phyloP scores from a whole-genome alignment of 202 grass and related monocot genomes.

The Saccharum hybrid region DNA sequence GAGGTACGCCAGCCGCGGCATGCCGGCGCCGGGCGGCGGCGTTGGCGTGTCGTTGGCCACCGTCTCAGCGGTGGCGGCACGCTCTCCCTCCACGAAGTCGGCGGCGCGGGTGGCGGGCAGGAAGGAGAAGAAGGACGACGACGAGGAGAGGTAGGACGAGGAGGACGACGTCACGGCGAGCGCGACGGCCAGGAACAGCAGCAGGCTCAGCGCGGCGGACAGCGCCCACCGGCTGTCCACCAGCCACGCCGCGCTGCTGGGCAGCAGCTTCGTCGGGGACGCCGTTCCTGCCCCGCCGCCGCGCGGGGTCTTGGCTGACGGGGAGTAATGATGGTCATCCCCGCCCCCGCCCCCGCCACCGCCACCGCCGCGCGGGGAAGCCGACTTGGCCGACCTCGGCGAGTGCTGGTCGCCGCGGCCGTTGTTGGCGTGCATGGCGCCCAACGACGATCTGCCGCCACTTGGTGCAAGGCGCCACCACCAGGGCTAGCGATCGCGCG shows the following conservation, averaged over 20 bases:
- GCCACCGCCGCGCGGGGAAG: background rate
- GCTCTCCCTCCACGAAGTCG: background rate
- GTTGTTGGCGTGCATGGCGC: slow-evolving; percentile 38
- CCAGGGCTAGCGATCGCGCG: background rate
- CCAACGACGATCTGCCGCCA: background rate
- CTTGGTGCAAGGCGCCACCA: background rate
- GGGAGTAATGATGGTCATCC: slow-evolving; percentile 17
- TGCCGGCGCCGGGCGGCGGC: background rate
- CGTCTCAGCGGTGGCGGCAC: too few relatives aligned
- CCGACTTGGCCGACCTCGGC: slow-evolving; percentile 36
- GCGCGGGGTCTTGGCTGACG: slow-evolving; percentile 38
- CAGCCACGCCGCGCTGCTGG: slow-evolving; percentile 33
- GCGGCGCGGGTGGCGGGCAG: background rate
- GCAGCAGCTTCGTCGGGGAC: slow-evolving; percentile 14
- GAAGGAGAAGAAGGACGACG: slow-evolving; percentile 47
- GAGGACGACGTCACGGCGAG: slow-evolving; percentile 45
- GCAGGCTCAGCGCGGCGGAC: slow-evolving; percentile 29
- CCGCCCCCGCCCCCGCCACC: background rate
- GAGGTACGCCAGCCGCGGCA: slow-evolving; percentile 77
- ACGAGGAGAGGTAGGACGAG: background rate
- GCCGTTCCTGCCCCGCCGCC: background rate
- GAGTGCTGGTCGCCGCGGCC: slow-evolving; percentile 36
- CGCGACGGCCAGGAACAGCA: slow-evolving; percentile 45
- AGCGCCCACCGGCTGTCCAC: slow-evolving; percentile 60
- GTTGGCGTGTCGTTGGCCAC: background rate